phyloP scores from a whole-genome alignment of 257 asterid genomes.

The Cruciata laevipes region DNA sequence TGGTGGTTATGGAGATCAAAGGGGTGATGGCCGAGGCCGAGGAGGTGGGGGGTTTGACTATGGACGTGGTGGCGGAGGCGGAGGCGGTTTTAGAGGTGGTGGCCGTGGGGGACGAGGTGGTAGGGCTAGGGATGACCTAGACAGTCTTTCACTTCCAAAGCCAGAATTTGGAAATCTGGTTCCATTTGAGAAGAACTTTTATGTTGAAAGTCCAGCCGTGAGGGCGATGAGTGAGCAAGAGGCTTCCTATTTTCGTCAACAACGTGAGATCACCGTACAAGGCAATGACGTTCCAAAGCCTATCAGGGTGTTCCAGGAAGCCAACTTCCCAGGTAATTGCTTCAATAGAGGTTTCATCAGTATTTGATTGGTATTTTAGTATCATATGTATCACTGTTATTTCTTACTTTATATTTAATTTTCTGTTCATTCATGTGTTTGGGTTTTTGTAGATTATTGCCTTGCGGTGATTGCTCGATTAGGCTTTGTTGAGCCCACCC shows the following conservation, averaged over 20 bases:
- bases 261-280: slow-evolving; percentile 88
- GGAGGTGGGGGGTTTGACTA: slow-evolving; percentile 19
- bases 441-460: slow-evolving; percentile 51
- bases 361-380: not conserved
- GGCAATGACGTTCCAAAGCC: slow-evolving; percentile 95
- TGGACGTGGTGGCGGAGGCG: slow-evolving; percentile 16
- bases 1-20: slow-evolving; percentile 40
- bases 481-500: slow-evolving; percentile 94
- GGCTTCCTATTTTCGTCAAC: slow-evolving; percentile 69
- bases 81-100: slow-evolving; percentile 33
- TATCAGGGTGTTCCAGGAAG: slow-evolving; percentile 59
- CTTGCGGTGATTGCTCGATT: slow-evolving; percentile 55
- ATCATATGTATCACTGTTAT: slow-evolving; percentile 14
- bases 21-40: slow-evolving; percentile 36
- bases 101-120: slow-evolving; percentile 36
- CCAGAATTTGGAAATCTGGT: slow-evolving; percentile 78
- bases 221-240: slow-evolving; percentile 77
- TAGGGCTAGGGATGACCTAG: slow-evolving; percentile 49
- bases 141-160: slow-evolving; percentile 37
- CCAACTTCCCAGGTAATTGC: slow-evolving; percentile 69
- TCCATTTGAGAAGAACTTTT: slow-evolving; percentile 95
- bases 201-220: slow-evolving; percentile 68
- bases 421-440: not conserved
- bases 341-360: not conserved
- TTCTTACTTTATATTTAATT: not conserved